Evolutionary conservation across 2,329 filamentous ascomycete species (phyloP).

Genomic region (Lasiodiplodia citricola): DNA sequence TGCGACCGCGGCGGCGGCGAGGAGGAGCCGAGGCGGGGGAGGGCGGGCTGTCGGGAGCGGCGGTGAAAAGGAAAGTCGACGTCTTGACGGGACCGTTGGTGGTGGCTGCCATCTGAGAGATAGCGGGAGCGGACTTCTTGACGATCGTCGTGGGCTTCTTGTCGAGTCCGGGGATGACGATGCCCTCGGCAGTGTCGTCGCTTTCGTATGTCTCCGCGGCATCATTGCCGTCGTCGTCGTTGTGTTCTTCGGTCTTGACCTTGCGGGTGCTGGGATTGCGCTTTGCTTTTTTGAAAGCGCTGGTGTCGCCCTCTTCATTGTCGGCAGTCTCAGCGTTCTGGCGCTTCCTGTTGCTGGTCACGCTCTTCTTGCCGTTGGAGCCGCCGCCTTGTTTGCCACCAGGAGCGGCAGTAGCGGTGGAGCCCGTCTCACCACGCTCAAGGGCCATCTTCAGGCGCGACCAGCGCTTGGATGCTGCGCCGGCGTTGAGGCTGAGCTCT

Average conservation of each 20-base stretch:
- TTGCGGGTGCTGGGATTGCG: slow-evolving; percentile 12
- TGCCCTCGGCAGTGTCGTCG: not conserved
- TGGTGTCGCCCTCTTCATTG: not conserved
- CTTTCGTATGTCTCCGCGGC: not conserved
- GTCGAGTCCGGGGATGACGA: not conserved
- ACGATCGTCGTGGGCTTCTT: slow-evolving; percentile 26
- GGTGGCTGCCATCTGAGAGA: not conserved
- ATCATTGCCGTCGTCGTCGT: slow-evolving; percentile 17
- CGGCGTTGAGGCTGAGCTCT: slow-evolving; percentile 36
- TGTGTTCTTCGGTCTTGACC: slow-evolving; percentile 12
- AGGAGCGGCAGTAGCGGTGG: not conserved
- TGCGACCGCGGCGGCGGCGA: not conserved
- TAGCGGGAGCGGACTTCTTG: slow-evolving; percentile 12
- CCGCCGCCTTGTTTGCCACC: slow-evolving; percentile 1
- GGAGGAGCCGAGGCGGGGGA: slow-evolving; percentile 1
- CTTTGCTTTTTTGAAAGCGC: not conserved
- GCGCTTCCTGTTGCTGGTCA: not conserved
- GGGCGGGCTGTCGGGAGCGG: slow-evolving; percentile 5
- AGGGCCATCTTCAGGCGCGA: slow-evolving; percentile 40
- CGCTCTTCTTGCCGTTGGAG: slow-evolving; percentile 11
- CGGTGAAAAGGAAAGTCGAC: not conserved
- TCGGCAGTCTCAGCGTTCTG: not conserved
- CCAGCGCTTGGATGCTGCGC: slow-evolving; percentile 41
- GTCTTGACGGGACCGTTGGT: not conserved
- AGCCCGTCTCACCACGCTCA: slow-evolving; percentile 31